Evolutionary conservation across 2,329 filamentous ascomycete genomes (phyloP).

Genomic region (Penicillium sp.): DNA sequence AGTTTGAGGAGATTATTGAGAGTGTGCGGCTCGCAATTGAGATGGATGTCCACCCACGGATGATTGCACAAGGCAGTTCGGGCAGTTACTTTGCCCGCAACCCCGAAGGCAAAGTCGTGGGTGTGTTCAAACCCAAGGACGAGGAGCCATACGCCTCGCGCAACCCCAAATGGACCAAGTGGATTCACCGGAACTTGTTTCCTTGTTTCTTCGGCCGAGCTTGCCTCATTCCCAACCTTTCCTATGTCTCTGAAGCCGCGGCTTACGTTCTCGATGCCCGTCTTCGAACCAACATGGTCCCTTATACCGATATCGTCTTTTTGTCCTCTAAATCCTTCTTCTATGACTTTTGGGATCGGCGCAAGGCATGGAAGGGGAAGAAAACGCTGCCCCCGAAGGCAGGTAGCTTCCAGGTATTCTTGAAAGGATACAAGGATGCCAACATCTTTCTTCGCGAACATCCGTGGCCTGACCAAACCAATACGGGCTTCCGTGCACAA

Average conservation of each 20-base stretch:
- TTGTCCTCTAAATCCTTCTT: slow-evolving; percentile 96
- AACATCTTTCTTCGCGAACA: slow-evolving; percentile 93
- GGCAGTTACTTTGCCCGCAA: slow-evolving; percentile 98
- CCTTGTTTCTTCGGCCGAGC: slow-evolving; percentile 96
- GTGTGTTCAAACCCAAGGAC: slow-evolving; percentile 98
- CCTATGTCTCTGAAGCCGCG: slow-evolving; percentile 95
- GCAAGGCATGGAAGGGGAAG: slow-evolving; percentile 83
- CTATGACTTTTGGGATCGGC: slow-evolving; percentile 95
- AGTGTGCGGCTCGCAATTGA: slow-evolving; percentile 89
- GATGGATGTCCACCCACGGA: slow-evolving; percentile 85
- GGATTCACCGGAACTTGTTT: slow-evolving; percentile 97
- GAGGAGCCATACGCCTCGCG: slow-evolving; percentile 96
- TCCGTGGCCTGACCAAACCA: slow-evolving; percentile 92
- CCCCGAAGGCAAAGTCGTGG: slow-evolving; percentile 87
- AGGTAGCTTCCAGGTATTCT: slow-evolving; percentile 95
- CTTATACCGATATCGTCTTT: slow-evolving; percentile 93
- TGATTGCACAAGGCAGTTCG: slow-evolving; percentile 96
- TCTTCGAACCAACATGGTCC: slow-evolving; percentile 86
- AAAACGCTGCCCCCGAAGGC: slow-evolving; percentile 85
- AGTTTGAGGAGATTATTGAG: slow-evolving; percentile 87
- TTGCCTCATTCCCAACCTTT: slow-evolving; percentile 94
- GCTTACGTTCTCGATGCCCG: slow-evolving; percentile 93
- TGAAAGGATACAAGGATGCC: slow-evolving; percentile 96
- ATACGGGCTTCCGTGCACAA: slow-evolving; percentile 66
- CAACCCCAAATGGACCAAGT: slow-evolving; percentile 99